phyloP scores from a whole-genome alignment of 225 moss, liverwort and hornwort genomes.

The Pleurozium schreberi region DNA sequence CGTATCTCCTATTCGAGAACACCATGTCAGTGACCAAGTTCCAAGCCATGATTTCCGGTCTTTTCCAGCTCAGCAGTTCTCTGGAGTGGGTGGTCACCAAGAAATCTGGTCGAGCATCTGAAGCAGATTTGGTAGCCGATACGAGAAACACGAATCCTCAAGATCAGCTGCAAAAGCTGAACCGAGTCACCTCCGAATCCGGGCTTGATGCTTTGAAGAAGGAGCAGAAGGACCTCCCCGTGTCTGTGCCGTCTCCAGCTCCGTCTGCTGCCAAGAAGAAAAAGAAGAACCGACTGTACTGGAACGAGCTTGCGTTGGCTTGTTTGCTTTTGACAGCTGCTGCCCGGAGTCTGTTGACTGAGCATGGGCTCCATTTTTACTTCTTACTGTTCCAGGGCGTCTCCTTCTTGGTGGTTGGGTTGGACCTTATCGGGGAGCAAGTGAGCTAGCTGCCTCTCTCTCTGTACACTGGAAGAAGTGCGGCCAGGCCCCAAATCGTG shows the following conservation, averaged over 20 bases:
- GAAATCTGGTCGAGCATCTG: slow-evolving; percentile 45
- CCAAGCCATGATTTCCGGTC: slow-evolving; percentile 56
- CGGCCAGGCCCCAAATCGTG: slow-evolving; percentile 11
- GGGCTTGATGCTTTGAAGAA: slow-evolving; percentile 34
- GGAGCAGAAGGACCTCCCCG: slow-evolving; percentile 11
- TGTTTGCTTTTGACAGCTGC: slow-evolving; percentile 50
- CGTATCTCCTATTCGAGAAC: slow-evolving; percentile 51
- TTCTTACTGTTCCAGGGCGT: slow-evolving; percentile 47
- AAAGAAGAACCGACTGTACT: slow-evolving; percentile 43
- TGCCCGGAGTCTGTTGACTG: slow-evolving; percentile 38
- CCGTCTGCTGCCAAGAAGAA: slow-evolving; percentile 18
- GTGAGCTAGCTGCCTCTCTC: slow-evolving; percentile 19
- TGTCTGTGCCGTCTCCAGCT: slow-evolving; percentile 3
- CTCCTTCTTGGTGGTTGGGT: slow-evolving; percentile 43
- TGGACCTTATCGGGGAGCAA: slow-evolving; percentile 54
- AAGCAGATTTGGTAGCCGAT: slow-evolving; percentile 36
- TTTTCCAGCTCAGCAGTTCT: slow-evolving; percentile 46
- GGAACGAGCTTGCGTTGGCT: slow-evolving; percentile 53
- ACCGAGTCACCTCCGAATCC: slow-evolving; percentile 30
- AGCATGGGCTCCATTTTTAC: slow-evolving; percentile 54
- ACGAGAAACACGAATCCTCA: slow-evolving; percentile 21
- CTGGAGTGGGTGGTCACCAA: slow-evolving; percentile 60
- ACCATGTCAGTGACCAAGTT: slow-evolving; percentile 63
- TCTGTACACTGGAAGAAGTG: neutral
- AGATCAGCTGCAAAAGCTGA: slow-evolving; percentile 14